A percentile compares a stretch with the other conserved stretches of the same genome.
Conservation (phyloP, 176 grass and related monocot genomes). For the Miscanthus lutarioriparius region DNA sequence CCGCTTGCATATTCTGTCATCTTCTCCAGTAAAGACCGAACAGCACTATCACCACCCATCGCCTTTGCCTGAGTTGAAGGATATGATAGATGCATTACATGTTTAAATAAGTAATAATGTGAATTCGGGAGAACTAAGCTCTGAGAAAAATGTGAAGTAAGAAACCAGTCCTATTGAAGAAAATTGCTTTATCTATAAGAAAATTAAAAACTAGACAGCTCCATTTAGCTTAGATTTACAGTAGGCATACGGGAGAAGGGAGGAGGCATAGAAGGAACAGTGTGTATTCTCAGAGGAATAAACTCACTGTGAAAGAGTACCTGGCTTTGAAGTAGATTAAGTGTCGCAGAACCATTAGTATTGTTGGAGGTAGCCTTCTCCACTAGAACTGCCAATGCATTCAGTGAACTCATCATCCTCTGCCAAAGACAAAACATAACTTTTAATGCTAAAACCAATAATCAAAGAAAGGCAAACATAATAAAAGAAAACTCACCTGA, state of each 20-base stretch:
- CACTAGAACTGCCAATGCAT: conserved; percentile 80
- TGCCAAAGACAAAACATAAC: conserved; percentile 42
- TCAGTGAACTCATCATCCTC: conserved; percentile 95
- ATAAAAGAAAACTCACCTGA: conserved; percentile 57
- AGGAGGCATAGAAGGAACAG: neutral
- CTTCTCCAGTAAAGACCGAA: conserved; percentile 88
- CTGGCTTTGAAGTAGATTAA: conserved; percentile 95
- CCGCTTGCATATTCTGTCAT: conserved; percentile 86
- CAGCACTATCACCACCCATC: conserved; percentile 89
- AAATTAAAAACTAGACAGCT: conserved; percentile 9
- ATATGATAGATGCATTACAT: conserved; percentile 18
- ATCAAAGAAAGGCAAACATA: conserved; percentile 16
- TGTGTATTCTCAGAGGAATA: neutral
- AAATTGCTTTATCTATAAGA: neutral
- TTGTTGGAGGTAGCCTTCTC: conserved; percentile 78
- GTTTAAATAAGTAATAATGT: conserved; percentile 19
- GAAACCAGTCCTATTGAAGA: neutral
- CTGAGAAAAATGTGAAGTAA: conserved; percentile 2
- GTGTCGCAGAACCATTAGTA: conserved; percentile 71
- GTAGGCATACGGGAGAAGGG: neutral
- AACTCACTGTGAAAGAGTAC: conserved; percentile 44
- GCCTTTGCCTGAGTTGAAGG: conserved; percentile 71
- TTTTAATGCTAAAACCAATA: conserved; percentile 28
- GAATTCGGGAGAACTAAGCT: neutral
- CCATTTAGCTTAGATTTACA: conserved; percentile 19